These are phyloP conservation scores for Neodidymelliopsis sp. DNA, from an alignment of 2,329 filamentous ascomycete species.

Conservation along the genomic window DNA sequence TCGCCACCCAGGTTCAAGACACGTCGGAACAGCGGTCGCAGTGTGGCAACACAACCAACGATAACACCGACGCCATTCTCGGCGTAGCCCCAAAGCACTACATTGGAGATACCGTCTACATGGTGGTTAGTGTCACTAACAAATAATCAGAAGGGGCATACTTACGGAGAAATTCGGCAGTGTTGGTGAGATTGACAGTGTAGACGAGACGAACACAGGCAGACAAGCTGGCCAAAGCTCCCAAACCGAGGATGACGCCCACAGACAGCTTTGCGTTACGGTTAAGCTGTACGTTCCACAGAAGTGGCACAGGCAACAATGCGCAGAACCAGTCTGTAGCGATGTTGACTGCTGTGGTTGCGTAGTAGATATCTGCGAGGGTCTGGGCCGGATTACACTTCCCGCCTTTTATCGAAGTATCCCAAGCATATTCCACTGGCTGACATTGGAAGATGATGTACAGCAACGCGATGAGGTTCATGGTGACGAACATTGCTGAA, in stretches of 20 bases:
- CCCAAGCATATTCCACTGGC: conserved; percentile 39
- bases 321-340: conserved; percentile 49
- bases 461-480: conserved; percentile 42
- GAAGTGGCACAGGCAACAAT: conserved; percentile 35
- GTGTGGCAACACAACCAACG: conserved; percentile 44
- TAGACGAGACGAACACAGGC: conserved; percentile 47
- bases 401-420: conserved; percentile 35
- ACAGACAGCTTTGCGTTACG: conserved; percentile 36
- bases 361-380: conserved; percentile 46
- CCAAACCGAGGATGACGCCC: conserved; percentile 27
- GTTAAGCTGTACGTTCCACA: conserved; percentile 39
- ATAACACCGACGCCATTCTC: conserved; percentile 48
- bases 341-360: conserved; percentile 48
- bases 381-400: conserved; percentile 33
- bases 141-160: not conserved
- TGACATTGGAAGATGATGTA: conserved; percentile 50
- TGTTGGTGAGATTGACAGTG: conserved; percentile 44
- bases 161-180: conserved; percentile 40
- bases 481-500: conserved; percentile 38
- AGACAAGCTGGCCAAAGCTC: conserved; percentile 38
- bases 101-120: conserved; percentile 39
- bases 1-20: conserved; percentile 26
- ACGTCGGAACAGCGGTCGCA: conserved; percentile 44
- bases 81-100: conserved; percentile 49
- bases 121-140: not conserved